Base-by-base conservation (phyloP, 2,329 filamentous ascomycete species). In the Capronia americana region DNA sequence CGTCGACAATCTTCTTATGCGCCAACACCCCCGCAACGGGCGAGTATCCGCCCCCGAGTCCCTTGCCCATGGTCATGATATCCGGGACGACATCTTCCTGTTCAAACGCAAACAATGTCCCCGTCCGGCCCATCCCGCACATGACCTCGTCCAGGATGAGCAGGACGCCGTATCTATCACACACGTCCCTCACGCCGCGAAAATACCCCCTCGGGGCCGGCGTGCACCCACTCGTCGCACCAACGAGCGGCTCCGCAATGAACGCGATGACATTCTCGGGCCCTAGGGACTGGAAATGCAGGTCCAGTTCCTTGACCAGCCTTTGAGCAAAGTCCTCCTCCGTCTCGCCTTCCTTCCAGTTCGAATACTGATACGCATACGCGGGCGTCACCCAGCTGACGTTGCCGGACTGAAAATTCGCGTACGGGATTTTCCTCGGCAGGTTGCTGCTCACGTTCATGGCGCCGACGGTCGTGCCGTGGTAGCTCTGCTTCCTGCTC, bases 141-240 rank as follows among this genome's bases (percentile, higher is more conserved):
- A 88, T 87, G 59, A 88, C 79, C 57, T 80, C 78, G 73, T 95
- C 92, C 0, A 94, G 78, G 54, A 94, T 89, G n/a, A 95, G 81
- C 0, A 95, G 83, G 0, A 89, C 87, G 0, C 89, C 91, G 73
- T 94, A 83, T 67, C 82, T 82, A 24, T 84, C 79, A 73, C 87
- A 89, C 0, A 90, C 78, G 0, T 75, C 73, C 59, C 82, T 80
- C 65, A 87, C 79, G 8, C 82, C 84, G n/a, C 79, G 73, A 68
- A 87, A 82, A 61, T 89, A 90, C 0, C 85, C 86, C 1, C 75
- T 73, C 0, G 84, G 77, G 0, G 86, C 73, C 0, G 85, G 79
- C 0, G 85, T 82, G 61, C 82, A 85, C 2, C 86, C 87, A 1
- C 84, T 81, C 44, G 80, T 80, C 1, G 82, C 81, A 1, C 81